Base-by-base conservation (phyloP, 2,329 filamentous ascomycete species). In the Epichloe scottii region DNA sequence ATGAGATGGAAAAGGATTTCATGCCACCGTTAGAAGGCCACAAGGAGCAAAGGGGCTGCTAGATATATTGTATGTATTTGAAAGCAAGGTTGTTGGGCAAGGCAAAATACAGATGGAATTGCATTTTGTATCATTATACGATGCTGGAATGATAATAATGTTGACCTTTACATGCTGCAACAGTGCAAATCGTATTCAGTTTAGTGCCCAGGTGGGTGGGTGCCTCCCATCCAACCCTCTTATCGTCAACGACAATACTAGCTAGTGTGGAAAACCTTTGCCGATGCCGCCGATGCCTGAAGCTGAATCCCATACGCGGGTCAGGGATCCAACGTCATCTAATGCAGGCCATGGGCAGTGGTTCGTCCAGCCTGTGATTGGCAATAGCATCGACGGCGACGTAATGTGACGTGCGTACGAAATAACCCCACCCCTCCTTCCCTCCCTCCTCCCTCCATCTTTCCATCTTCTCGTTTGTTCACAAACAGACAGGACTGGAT, bases 231-330 rank as follows among this genome's bases (percentile, higher is more conserved):
- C 21, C 26, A 11, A 30, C 30, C 30, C 26, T 26, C 7, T 26
- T 26, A 26, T 8, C 7, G 26, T 8, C 26, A 26, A 11, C 8
- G 8, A 11, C 26, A 30, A 4, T 0, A 30, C 30, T 30, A 30
- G 30, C 26, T 17, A 21, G n/a, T 19, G 17, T 23, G 17, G 39
- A 8, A 17, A 19, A 19, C n/a, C n/a, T n/a, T n/a, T n/a, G 51
- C 51, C 26, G 8, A 45, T 52, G 19, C 53, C 55, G 51, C 51
- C 61, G 2, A 11, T 10, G 26, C 26, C 26, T 30, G 30, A n/a
- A 38, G 37, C 37, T 38, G 37, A 38, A 12, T 42, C 17, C 7
- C 10, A 23, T 11, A 19, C 12, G n/a, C 15, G 2, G 38, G 10
- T 2, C 38, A n/a, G 2, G 2, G 38, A 17, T 40, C 14, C 23